A percentile compares a stretch with the other conserved stretches of the same genome.
These are phyloP conservation scores for Solanum pinnatisectum DNA, from an alignment of 257 asterid genomes.

Conservation along the genomic window DNA sequence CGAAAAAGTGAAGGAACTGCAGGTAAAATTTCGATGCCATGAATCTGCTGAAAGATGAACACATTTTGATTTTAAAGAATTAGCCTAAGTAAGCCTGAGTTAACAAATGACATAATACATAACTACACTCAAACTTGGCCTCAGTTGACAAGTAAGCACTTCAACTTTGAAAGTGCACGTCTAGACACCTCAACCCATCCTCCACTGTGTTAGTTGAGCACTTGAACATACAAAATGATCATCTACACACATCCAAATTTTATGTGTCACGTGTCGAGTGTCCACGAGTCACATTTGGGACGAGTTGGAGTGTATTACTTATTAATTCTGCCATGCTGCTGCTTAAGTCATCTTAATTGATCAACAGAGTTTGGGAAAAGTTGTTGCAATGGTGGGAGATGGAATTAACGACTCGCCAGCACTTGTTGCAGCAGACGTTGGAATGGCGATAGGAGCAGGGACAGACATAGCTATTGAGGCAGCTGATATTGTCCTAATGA, in stretches of 20 bases:
- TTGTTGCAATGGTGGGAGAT: slow-evolving; percentile 31
- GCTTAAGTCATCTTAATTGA: not conserved
- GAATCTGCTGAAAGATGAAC: not conserved
- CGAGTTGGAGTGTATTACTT: not conserved
- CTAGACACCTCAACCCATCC: not conserved
- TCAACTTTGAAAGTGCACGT: not conserved
- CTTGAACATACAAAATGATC: not conserved
- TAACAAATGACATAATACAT: not conserved
- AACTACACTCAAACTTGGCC: not conserved
- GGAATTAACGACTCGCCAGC: slow-evolving; percentile 33
- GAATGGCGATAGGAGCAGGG: slow-evolving; percentile 32
- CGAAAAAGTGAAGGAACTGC: slow-evolving; percentile 3
- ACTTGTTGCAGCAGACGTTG: slow-evolving; percentile 25
- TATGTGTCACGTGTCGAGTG: too few relatives aligned
- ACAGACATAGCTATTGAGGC: slow-evolving; percentile 32
- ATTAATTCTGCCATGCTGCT: not conserved
- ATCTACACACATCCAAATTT: not conserved
- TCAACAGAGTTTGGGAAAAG: slow-evolving; percentile 5
- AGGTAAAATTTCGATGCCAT: not conserved
- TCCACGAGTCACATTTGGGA: not conserved
- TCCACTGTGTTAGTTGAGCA: not conserved
- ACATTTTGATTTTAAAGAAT: not conserved
- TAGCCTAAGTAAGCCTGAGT: not conserved
- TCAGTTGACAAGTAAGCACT: not conserved
- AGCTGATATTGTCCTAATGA: slow-evolving; percentile 30